Percentiles rank a stretch among this genome's conserved stretches.
phyloP scores from a whole-genome alignment of 108 stramenopile genomes.

The Conticribra guillardii region DNA sequence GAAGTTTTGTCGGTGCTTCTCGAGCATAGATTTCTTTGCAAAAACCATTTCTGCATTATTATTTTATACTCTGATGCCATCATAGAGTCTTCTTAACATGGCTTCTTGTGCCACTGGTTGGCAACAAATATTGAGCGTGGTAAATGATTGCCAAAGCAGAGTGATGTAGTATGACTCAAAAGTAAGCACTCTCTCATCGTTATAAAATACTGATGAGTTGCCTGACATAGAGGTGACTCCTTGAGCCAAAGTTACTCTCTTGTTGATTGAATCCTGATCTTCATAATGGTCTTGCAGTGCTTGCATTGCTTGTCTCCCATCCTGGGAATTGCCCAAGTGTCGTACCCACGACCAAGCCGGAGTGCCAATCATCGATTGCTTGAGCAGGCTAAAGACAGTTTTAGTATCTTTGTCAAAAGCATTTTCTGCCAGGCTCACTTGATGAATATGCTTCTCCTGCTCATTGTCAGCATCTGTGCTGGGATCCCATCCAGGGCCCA shows the following conservation, averaged over 20 bases:
- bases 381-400: too few species aligned
- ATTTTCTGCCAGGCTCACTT: background rate
- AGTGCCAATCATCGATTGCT: too few species aligned
- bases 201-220: too few species aligned
- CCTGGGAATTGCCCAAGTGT: too few species aligned
- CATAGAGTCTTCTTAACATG: background rate
- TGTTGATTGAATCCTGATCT: too few species aligned
- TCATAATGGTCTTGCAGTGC: too few species aligned
- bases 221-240: too few species aligned
- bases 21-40: background rate
- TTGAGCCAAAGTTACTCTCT: too few species aligned
- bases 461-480: background rate
- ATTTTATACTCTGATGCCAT: background rate
- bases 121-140: background rate
- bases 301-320: too few species aligned
- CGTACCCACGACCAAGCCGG: background rate
- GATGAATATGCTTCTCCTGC: background rate
- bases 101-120: background rate
- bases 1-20: background rate
- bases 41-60: background rate
- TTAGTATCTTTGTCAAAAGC: too few species aligned
- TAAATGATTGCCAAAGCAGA: background rate
- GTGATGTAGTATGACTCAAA: background rate
- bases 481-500: background rate
- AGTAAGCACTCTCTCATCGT: background rate